phyloP scores from a whole-genome alignment of 441 rosid genomes.

The Euphorbia celastroides region DNA sequence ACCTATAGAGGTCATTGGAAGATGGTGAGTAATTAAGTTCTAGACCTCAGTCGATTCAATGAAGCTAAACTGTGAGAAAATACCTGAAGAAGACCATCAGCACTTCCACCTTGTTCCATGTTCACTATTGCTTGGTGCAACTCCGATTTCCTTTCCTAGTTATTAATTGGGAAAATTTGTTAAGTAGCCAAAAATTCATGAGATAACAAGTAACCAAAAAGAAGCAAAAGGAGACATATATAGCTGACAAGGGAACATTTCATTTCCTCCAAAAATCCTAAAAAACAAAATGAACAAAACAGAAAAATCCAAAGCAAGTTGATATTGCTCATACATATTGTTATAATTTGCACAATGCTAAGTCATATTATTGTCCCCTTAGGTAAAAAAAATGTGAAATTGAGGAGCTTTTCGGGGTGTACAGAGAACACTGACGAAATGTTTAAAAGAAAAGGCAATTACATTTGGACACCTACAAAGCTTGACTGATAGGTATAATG shows the following conservation, averaged over 20 bases:
- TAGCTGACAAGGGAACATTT: neutral
- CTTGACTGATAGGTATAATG: constrained; percentile 16
- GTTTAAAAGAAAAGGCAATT: neutral
- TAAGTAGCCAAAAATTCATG: no score
- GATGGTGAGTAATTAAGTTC: constrained; percentile 24
- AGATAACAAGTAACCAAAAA: no score
- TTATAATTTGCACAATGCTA: neutral
- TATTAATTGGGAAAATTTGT: constrained; percentile 7
- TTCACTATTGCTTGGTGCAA: constrained; percentile 86
- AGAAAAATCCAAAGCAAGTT: neutral
- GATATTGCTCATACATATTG: neutral
- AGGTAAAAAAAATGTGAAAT: neutral
- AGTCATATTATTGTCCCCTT: neutral
- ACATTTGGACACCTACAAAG: neutral
- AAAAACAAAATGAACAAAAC: neutral
- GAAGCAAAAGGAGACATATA: neutral
- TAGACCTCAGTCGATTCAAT: constrained; percentile 17
- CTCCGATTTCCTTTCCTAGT: constrained; percentile 76
- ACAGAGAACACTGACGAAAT: neutral
- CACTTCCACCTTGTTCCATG: constrained; percentile 93
- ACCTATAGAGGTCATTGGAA: constrained; percentile 47
- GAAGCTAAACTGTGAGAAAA: constrained; percentile 18
- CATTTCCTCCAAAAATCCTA: neutral
- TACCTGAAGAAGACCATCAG: constrained; percentile 97
- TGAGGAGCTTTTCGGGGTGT: neutral